Evolutionary conservation across 345 rosid species (phyloP).

Genomic region (Eucalyptus guilfoylei): DNA sequence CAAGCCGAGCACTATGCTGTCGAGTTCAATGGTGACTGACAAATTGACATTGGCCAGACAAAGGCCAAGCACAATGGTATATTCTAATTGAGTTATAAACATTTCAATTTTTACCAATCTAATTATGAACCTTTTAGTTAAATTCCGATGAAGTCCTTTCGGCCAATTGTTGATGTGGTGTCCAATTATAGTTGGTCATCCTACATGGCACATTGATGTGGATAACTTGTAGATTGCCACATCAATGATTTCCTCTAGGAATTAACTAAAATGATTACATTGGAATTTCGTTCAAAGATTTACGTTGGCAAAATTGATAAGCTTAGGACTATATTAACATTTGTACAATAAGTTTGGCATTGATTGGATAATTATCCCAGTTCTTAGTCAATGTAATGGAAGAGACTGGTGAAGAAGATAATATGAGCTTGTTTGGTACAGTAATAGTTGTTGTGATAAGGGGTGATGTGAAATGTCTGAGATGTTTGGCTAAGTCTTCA

Average conservation of each 20-base stretch:
- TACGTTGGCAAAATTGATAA: background rate
- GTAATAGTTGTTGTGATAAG: background rate
- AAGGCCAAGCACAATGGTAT: background rate
- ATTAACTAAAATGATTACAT: background rate
- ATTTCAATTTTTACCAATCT: background rate
- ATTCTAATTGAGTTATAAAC: background rate
- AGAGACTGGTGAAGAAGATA: background rate
- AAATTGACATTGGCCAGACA: background rate
- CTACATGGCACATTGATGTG: background rate
- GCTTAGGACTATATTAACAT: background rate
- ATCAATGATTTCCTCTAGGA: rapidly evolving
- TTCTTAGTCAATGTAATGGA: background rate
- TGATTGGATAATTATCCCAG: background rate
- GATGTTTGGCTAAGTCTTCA: background rate
- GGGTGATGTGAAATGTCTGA: background rate
- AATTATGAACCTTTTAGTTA: background rate
- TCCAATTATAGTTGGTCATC: background rate
- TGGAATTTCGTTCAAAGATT: background rate
- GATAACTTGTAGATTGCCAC: background rate
- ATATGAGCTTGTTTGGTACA: background rate
- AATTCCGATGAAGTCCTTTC: background rate
- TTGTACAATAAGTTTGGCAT: background rate
- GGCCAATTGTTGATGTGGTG: background rate
- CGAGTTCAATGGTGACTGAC: background rate
- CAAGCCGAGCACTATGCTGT: background rate